Conservation (phyloP, 495 filamentous ascomycete species). For the Cercophora scortea region DNA sequence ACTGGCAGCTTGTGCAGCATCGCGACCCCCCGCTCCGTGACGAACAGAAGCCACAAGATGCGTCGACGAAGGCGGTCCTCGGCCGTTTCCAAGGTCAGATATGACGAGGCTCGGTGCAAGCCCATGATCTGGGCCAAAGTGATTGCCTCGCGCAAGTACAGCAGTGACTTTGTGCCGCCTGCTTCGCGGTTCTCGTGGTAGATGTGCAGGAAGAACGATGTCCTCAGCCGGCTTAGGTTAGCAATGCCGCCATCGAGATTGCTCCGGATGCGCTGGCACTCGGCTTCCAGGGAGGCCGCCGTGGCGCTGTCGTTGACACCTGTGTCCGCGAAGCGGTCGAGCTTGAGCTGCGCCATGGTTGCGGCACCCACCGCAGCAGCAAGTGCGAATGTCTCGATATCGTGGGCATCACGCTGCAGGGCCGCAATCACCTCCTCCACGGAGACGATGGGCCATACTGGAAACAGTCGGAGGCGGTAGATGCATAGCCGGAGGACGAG, state of each 20-base stretch:
- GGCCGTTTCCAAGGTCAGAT: conserved; percentile 15
- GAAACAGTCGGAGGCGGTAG: conserved; percentile 39
- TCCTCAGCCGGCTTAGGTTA: conserved; percentile 23
- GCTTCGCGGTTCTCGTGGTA: conserved; percentile 38
- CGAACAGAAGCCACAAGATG: conserved; percentile 38
- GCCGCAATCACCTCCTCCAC: conserved; percentile 29
- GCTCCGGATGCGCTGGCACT: conserved; percentile 12
- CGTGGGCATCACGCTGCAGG: conserved; percentile 23
- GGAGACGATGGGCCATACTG: conserved; percentile 42
- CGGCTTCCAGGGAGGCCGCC: conserved; percentile 14
- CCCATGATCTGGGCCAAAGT: conserved; percentile 39
- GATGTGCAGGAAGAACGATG: conserved; percentile 39
- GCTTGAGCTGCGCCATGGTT: conserved; percentile 36
- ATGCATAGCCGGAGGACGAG: conserved; percentile 23
- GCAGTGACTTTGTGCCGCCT: conserved; percentile 29
- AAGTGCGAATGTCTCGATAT: conserved; percentile 33
- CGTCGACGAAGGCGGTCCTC: conserved; percentile 33
- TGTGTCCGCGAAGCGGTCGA: conserved; percentile 22
- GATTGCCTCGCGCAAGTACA: conserved; percentile 38
- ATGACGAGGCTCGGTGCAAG: conserved; percentile 30
- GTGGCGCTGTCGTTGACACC: conserved; percentile 17
- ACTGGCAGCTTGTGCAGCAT: conserved; percentile 39
- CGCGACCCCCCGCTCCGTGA: conserved; percentile 39
- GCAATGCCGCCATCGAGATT: conserved; percentile 9
- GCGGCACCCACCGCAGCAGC: conserved; percentile 36